Base-by-base conservation (phyloP, 2,329 filamentous ascomycete species). In the Helminthosporium solani region DNA sequence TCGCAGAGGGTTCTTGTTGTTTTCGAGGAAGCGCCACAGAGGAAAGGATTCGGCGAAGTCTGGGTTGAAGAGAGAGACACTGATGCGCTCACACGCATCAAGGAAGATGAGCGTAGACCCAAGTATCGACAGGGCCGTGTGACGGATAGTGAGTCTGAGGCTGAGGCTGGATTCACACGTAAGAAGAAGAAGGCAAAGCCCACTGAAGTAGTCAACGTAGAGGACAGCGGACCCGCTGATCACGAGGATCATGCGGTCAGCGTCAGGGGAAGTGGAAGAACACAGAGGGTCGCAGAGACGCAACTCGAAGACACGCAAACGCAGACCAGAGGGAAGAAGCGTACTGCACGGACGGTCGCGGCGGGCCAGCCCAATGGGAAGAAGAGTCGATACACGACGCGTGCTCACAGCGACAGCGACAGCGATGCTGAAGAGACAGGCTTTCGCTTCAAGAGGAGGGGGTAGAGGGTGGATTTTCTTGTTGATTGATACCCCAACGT, bases 1-100 rank as follows among this genome's bases (percentile, higher is more conserved):
- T 56, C 73, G 3, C 76, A 78, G 48, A 75, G 74, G 14, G 78
- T 87, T 27, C 87, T 95, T 31, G 82, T 96, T 3, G 73, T 78
- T 0, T 72, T 95, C 3, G 83, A 88, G 54, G 84, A 89, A 66
- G 86, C 84, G 15, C 57, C 61, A 18, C 83, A 82, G 60, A 79
- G 78, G 39, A 88, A 88, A 57, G 82, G 83, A 30, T 87, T 85
- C 60, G 87, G 86, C 1, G 86, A 90, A 40, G 81, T 87, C 1
- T 80, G 86, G 45, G 58, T 60, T 25, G 23, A 47, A 2, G 53
- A 61, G 35, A 25, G 23, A 9, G 35, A 38, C 6, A 25, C 12
- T 25, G 38, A 27, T 11, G 31, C n/a, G 15, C 11, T 21, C 15
- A 46, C 44, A 11, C 53, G 51, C 39, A 52, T 46, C 18, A 50